Conservation (phyloP, 495 filamentous ascomycete genomes). For the Aspergillus baeticus region DNA sequence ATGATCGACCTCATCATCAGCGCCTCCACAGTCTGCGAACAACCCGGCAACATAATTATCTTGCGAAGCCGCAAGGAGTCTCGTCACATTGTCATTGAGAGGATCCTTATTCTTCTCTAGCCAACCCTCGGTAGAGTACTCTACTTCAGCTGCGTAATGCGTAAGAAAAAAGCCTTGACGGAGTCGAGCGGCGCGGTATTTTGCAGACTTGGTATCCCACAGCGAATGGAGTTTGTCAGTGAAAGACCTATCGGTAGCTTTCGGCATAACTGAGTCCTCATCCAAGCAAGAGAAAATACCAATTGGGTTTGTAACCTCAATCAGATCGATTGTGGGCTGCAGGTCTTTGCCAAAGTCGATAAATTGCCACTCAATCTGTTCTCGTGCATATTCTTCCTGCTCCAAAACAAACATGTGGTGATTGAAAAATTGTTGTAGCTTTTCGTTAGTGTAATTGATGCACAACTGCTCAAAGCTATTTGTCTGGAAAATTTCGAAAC, state of each 20-base stretch:
- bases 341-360: slow-evolving; percentile 98
- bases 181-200: slow-evolving; percentile 85
- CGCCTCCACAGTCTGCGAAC: slow-evolving; percentile 83
- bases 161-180: slow-evolving; percentile 96
- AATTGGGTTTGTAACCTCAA: slow-evolving; percentile 93
- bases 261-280: slow-evolving; percentile 98
- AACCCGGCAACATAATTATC: slow-evolving; percentile 81
- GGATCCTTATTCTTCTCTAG: slow-evolving; percentile 99
- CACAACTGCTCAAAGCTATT: slow-evolving; percentile 99
- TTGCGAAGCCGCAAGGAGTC: slow-evolving; percentile 75
- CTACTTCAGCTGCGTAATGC: slow-evolving; percentile 96
- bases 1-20: slow-evolving; percentile 67
- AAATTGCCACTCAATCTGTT: slow-evolving; percentile 99
- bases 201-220: slow-evolving; percentile 93
- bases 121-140: slow-evolving; percentile 95
- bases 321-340: slow-evolving; percentile 97
- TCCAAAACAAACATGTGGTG: slow-evolving; percentile 99
- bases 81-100: slow-evolving; percentile 92
- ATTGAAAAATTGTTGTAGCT: slow-evolving; percentile 99
- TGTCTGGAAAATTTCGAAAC: slow-evolving; percentile 97
- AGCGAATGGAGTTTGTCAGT: slow-evolving; percentile 95
- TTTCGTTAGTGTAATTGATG: slow-evolving; percentile 99
- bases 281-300: slow-evolving; percentile 98
- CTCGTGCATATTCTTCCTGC: slow-evolving; percentile 96
- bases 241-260: slow-evolving; percentile 94